Percentiles rank a stretch among this genome's conserved stretches.
Evolutionary conservation across 805 yeast species (phyloP).

Genomic region (Teunomyces kruisii): DNA sequence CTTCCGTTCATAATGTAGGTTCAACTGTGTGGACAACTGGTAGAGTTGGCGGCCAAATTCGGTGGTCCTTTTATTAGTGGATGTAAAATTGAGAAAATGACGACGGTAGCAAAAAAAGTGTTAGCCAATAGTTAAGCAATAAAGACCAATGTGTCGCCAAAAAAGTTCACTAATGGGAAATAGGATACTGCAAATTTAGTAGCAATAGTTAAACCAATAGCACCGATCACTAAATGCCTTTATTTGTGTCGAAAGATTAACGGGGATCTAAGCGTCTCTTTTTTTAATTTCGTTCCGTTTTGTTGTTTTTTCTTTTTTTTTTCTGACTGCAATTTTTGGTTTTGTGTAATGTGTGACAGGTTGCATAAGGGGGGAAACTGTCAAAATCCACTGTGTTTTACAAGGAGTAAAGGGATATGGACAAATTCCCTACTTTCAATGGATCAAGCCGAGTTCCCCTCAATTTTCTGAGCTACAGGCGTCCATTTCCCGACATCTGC

Average conservation of each 20-base stretch:
- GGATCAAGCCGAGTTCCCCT: too few species aligned
- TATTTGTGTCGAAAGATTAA: background rate
- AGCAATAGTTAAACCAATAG: background rate
- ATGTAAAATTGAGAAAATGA: slow-evolving; percentile 4
- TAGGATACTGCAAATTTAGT: background rate
- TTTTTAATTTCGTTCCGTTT: slow-evolving; percentile 4
- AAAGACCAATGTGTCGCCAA: background rate
- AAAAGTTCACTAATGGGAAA: background rate
- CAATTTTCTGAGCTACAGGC: too few species aligned
- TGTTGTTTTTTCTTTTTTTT: slow-evolving; percentile 4
- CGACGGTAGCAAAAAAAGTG: slow-evolving; percentile 4
- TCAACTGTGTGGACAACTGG: background rate
- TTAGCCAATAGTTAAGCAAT: background rate
- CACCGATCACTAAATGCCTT: background rate
- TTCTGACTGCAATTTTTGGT: slow-evolving; percentile 4
- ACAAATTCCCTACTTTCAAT: too few species aligned
- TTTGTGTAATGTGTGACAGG: slow-evolving; percentile 2
- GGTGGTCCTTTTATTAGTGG: background rate
- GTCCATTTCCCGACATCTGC: too few species aligned
- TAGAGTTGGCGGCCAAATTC: slow-evolving; percentile 6
- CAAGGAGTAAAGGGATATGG: too few species aligned
- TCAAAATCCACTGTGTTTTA: background rate
- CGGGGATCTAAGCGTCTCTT: slow-evolving; percentile 4
- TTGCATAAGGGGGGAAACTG: background rate
- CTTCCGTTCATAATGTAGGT: slow-evolving; percentile 8